Conservation (phyloP, 2,329 filamentous ascomycete genomes). For the Shiraia sp. region DNA sequence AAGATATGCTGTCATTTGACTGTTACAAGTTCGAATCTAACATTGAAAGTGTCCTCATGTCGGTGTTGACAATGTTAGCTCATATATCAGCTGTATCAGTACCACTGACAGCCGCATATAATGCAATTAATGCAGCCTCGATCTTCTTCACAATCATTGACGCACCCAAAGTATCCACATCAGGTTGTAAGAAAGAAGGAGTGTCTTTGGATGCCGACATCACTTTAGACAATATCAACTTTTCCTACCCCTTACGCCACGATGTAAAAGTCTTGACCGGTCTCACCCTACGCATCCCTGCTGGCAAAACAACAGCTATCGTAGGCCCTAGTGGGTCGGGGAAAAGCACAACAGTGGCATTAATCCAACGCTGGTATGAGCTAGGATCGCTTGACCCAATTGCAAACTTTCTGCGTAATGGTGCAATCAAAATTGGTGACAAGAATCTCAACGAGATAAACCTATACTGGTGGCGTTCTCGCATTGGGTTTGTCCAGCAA, state of each 20-base stretch:
- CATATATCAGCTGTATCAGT: constrained; percentile 21
- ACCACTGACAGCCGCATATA: constrained; percentile 18
- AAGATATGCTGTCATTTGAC: constrained; percentile 3
- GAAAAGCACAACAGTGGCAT: constrained; percentile 88
- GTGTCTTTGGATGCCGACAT: constrained; percentile 28
- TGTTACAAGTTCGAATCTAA: background rate
- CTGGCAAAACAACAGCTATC: constrained; percentile 89
- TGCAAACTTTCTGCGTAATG: constrained; percentile 24
- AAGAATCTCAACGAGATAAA: constrained; percentile 76
- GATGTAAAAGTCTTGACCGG: constrained; percentile 85
- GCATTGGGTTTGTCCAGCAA: constrained; percentile 88
- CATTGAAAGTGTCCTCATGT: constrained; percentile 23
- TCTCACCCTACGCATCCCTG: constrained; percentile 75
- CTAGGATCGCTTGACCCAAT: constrained; percentile 38
- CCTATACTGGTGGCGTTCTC: constrained; percentile 83
- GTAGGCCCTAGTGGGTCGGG: constrained; percentile 92
- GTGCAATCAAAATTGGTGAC: constrained; percentile 21
- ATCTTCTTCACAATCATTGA: constrained; percentile 32
- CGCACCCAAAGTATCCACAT: constrained; percentile 15
- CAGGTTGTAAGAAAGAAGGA: constrained; percentile 13
- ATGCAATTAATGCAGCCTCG: constrained; percentile 21
- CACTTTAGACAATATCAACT: constrained; percentile 20
- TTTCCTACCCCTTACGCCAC: constrained; percentile 55
- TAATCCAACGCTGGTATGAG: constrained; percentile 86
- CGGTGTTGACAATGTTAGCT: constrained; percentile 25